Conservation (phyloP, 768 basidiomycete genomes). For the Clitopilus hobsonii region DNA sequence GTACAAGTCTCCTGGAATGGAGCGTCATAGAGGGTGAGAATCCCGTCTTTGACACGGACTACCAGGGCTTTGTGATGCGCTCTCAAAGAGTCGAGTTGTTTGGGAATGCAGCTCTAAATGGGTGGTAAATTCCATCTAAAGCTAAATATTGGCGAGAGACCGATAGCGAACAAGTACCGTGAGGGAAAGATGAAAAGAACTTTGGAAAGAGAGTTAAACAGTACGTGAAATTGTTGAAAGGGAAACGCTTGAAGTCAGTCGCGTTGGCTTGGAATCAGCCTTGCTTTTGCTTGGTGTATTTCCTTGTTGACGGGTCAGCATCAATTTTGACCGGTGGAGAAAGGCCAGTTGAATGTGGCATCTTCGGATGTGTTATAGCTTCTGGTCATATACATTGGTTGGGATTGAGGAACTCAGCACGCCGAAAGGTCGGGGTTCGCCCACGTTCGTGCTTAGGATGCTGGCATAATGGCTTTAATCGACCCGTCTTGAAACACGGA, state of each 20-base stretch:
- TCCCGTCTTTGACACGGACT: slow-evolving; percentile 55
- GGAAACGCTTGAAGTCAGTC: slow-evolving; percentile 74
- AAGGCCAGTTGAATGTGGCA: slow-evolving; percentile 59
- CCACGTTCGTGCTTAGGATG: slow-evolving; percentile 58
- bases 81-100: slow-evolving; percentile 81
- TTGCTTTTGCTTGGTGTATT: slow-evolving; percentile 49
- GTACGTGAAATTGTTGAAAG: slow-evolving; percentile 80
- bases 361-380: slow-evolving; percentile 66
- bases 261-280: slow-evolving; percentile 49
- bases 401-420: slow-evolving; percentile 58
- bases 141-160: slow-evolving; percentile 81
- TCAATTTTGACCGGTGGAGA: slow-evolving; percentile 61
- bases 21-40: slow-evolving; percentile 78
- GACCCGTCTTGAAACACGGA: slow-evolving; percentile 84
- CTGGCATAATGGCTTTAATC: slow-evolving; percentile 76
- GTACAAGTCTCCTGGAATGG: slow-evolving; percentile 79
- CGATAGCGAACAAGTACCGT: slow-evolving; percentile 82
- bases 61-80: slow-evolving; percentile 62
- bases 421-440: slow-evolving; percentile 1
- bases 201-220: slow-evolving; percentile 79
- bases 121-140: slow-evolving; percentile 84
- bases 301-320: slow-evolving; percentile 58
- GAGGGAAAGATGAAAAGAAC: slow-evolving; percentile 82
- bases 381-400: slow-evolving; percentile 44
- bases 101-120: slow-evolving; percentile 82